phyloP scores from a whole-genome alignment of 768 basidiomycete genomes.

The Phanerodontia chrysosporium region DNA sequence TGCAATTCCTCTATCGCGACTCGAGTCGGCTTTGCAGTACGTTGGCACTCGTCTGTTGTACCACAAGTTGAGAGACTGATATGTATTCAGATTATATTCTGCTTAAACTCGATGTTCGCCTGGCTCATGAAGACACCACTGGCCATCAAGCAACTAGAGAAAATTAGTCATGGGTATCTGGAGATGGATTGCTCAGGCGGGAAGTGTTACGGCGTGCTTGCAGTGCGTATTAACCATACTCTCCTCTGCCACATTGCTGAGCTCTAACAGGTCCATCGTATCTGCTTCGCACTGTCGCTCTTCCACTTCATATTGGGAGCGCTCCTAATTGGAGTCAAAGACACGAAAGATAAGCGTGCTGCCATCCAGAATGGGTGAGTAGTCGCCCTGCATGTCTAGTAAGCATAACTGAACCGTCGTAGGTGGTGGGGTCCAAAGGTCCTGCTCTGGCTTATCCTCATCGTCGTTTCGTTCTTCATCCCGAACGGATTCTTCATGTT shows the following conservation, averaged over 20 bases:
- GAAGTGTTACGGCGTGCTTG: conserved; percentile 94
- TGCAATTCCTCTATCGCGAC: conserved; percentile 99
- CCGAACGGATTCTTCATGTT: conserved; percentile 98
- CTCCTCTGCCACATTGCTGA: neutral
- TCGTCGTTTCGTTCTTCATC: conserved; percentile 85
- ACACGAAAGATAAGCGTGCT: conserved; percentile 89
- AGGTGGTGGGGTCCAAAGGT: conserved; percentile 99
- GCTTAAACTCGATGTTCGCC: conserved; percentile 90
- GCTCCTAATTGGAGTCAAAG: conserved; percentile 79
- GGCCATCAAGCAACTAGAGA: conserved; percentile 82
- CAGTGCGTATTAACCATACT: conserved; percentile 58
- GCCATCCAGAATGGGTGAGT: conserved; percentile 92
- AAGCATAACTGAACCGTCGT: neutral
- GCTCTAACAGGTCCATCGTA: conserved; percentile 72
- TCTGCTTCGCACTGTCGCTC: conserved; percentile 90
- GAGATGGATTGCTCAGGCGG: conserved; percentile 95
- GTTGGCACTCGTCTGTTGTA: conserved; percentile 21
- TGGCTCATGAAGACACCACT: conserved; percentile 95
- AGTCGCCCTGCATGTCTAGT: neutral
- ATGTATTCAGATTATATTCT: conserved; percentile 78
- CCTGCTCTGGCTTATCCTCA: conserved; percentile 80
- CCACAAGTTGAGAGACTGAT: neutral
- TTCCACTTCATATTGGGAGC: conserved; percentile 83
- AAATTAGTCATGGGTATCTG: conserved; percentile 94
- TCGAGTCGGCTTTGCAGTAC: conserved; percentile 88